Conservation (phyloP, 768 basidiomycete genomes). For the Amanita fuliginea region DNA sequence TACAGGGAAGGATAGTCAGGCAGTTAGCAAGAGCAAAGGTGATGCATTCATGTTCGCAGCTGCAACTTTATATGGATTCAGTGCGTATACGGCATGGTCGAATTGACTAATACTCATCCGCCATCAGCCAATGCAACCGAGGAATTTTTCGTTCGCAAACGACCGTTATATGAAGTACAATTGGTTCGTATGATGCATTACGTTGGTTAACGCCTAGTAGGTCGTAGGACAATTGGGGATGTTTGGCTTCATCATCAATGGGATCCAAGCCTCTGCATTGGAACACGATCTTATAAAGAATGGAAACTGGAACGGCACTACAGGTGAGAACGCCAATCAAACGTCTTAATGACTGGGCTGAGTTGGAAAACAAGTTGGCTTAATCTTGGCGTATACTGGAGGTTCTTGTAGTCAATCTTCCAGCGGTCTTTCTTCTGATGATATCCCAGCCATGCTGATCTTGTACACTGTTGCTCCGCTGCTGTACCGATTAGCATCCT, state of each 20-base stretch:
- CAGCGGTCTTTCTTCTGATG: slow-evolving; percentile 6
- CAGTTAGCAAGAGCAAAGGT: slow-evolving; percentile 59
- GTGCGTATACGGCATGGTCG: slow-evolving; percentile 29
- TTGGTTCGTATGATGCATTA: neutral
- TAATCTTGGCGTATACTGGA: slow-evolving; percentile 28
- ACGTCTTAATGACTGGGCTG: slow-evolving; percentile 3
- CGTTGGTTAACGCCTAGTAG: slow-evolving; percentile 15
- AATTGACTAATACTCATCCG: neutral
- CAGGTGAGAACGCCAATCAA: slow-evolving; percentile 31
- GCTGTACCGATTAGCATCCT: slow-evolving; percentile 77
- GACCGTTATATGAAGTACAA: slow-evolving; percentile 66
- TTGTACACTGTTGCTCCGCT: slow-evolving; percentile 81
- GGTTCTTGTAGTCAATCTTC: slow-evolving; percentile 16
- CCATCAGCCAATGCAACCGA: slow-evolving; percentile 73
- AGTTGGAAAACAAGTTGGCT: slow-evolving; percentile 23
- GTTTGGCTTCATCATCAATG: slow-evolving; percentile 75
- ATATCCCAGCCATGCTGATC: slow-evolving; percentile 61
- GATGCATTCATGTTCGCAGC: slow-evolving; percentile 83
- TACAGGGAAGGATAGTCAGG: slow-evolving; percentile 65
- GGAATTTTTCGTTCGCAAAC: slow-evolving; percentile 72
- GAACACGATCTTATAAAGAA: slow-evolving; percentile 59
- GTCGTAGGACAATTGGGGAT: slow-evolving; percentile 82
- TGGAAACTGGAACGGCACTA: slow-evolving; percentile 64
- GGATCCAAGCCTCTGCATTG: slow-evolving; percentile 63
- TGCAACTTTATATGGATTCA: slow-evolving; percentile 79